Evolutionary conservation across 306 rosid species (phyloP), one percentile per base, ranked within the genome.

Genomic region (Prunus fruticosa): DNA sequence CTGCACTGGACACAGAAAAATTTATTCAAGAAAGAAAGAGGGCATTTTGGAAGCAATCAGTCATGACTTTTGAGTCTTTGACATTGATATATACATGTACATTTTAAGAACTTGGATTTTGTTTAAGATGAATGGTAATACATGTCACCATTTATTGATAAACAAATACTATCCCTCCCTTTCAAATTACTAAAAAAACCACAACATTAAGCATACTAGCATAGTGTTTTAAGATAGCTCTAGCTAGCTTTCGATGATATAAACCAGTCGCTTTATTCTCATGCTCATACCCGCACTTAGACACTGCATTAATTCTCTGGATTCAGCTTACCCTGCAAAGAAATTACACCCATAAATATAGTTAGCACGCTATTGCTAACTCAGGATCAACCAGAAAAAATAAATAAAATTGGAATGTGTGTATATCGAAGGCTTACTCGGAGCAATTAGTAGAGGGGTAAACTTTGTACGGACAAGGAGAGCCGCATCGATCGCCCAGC

Each of bases 371-470:
- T 28, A 62, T 8, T 14, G 43, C 13, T 18, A 30, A 32, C 0
- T 64, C 47, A 64, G 46, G 4, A 8, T 25, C 65, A 27, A 60
- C 32, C 65, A 60, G 32, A 27, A 61, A 61, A 6, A 1, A 62
- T 38, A 13, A 61, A 62, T 38, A 13, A 61, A 62, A 62, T 2
- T 6, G 38, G n/a, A 1, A 62, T 0, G 7, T 58, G 67, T 58
- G 14, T 28, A 28, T 27, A 62, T 28, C 9, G 27, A 6, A 27
- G 67, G 43, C 68, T 61, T 74, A 82, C 94, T 46, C 76, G 30
- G 87, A 66, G 84, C 97, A 93, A 9, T 93, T 64, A 43, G 96
- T 90, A 71, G 87, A 60, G 19, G 97, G 92, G 52, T 89, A 89
- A 56, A 90, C 83, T 82, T 78, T 84, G 83, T 25, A 80, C 49